Evolutionary conservation across 2,329 filamentous ascomycete genomes (phyloP).

Genomic region (Diplodia seriata): DNA sequence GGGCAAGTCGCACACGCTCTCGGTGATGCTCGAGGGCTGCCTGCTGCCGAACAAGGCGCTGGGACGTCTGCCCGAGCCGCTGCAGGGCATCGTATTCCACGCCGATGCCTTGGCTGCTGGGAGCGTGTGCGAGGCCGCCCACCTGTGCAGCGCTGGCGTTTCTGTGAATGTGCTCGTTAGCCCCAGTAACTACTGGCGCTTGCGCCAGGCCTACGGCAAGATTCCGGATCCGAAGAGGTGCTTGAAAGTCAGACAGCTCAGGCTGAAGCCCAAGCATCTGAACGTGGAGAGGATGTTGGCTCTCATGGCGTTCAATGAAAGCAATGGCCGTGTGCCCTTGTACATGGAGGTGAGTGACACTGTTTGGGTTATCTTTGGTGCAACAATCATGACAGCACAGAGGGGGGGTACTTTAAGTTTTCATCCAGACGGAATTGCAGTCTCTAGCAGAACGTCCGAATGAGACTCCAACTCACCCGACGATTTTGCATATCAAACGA

Average conservation of each 20-base stretch:
- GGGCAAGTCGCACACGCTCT: constrained; percentile 67
- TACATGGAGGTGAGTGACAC: constrained; percentile 56
- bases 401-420: too few species aligned
- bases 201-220: constrained; percentile 53
- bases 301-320: constrained; percentile 59
- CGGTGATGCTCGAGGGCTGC: constrained; percentile 66
- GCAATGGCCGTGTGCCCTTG: constrained; percentile 56
- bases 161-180: constrained; percentile 61
- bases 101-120: constrained; percentile 54
- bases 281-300: constrained; percentile 61
- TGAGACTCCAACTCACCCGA: too few species aligned
- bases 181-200: constrained; percentile 53
- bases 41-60: constrained; percentile 54
- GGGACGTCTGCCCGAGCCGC: constrained; percentile 57
- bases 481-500: too few species aligned
- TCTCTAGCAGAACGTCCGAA: too few species aligned
- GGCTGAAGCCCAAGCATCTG: constrained; percentile 57
- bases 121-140: constrained; percentile 64
- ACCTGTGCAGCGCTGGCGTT: constrained; percentile 57
- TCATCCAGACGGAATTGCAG: too few species aligned
- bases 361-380: too few species aligned
- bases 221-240: constrained; percentile 40
- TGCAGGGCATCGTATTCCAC: constrained; percentile 67
- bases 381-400: too few species aligned
- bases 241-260: constrained; percentile 56